Base-by-base conservation (phyloP, 176 grass and related monocot species). In the Lolium rigidum region DNA sequence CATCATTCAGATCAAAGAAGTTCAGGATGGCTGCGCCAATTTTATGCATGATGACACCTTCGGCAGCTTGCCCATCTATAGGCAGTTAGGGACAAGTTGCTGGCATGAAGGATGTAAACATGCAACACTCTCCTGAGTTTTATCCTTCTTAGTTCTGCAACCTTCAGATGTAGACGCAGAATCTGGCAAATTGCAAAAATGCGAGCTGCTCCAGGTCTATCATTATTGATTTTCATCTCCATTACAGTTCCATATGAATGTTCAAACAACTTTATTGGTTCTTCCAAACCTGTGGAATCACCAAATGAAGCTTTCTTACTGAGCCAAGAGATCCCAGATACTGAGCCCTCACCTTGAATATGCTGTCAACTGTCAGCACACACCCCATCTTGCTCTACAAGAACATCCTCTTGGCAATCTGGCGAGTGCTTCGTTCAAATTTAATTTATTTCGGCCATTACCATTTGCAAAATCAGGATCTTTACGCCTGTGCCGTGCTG, bases 1-100 rank as follows among this genome's bases (percentile, higher is more conserved):
- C 76, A 81, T 92, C 89, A 90, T 97, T 97, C 49, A 97, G 63
- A 92, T 94, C 89, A n/a, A 97, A 92, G 54, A 87, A 77, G 72
- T 78, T 86, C 70, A 21, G 84, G 48, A 64, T 8, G 1, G 76
- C 5, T 31, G 20, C 52, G 1, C 50, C 24, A 50, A 62, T 77
- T 89, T 87, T 84, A 3, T 62, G 31, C 31, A 35, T 80, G 60
- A 47, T 22, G 35, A 37, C 57, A 60, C 47, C 71, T 86, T 82
- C 86, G 79, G 64, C 11, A 78, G 48, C 46, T 35, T 35, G 31
- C 31, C 31, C 31, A 35, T 35, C 31, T 35, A 35, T 35, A 35
- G 31, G 31, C 2, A 35, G 31, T 35, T 35, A 35, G 31, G 31
- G 2, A 35, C 31, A 35, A 35, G 31, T 35, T 80, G 31, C 31